Percentiles rank a stretch among this genome's conserved stretches.
These are phyloP conservation scores for Entomortierella beljakovae DNA, from an alignment of 192 early-diverging fungal species.

Conservation along the genomic window DNA sequence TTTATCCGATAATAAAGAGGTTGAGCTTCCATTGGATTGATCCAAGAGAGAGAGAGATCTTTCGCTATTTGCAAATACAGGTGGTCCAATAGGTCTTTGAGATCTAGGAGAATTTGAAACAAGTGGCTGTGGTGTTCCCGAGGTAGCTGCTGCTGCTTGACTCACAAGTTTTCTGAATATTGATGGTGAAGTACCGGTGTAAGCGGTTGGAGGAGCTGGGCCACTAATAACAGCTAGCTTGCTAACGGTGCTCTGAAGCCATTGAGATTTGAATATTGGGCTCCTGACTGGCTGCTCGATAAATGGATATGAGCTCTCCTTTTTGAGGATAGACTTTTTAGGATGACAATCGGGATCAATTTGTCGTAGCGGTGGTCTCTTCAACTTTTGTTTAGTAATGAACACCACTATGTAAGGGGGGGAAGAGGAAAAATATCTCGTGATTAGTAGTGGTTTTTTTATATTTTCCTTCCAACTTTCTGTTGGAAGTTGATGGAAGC, in stretches of 20 bases:
- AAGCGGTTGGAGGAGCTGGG: conserved; percentile 37
- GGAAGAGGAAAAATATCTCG: background rate
- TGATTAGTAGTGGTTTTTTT: background rate
- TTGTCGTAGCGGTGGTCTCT: conserved; percentile 37
- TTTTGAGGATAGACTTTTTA: conserved; percentile 47
- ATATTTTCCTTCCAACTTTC: background rate
- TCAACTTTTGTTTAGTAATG: conserved; percentile 23
- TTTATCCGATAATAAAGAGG: conserved; percentile 41
- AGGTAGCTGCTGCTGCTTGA: conserved; percentile 41
- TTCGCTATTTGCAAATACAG: conserved; percentile 34
- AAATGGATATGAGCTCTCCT: conserved; percentile 47
- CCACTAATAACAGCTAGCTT: conserved; percentile 50
- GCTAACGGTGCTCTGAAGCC: conserved; percentile 52
- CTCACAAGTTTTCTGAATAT: conserved; percentile 48
- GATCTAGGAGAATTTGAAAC: background rate
- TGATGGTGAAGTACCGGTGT: conserved; percentile 37
- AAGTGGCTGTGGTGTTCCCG: conserved; percentile 13
- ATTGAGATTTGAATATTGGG: conserved; percentile 49
- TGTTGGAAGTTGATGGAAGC: background rate
- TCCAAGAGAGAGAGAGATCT: conserved; percentile 14
- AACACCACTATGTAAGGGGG: too few relatives aligned
- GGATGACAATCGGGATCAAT: conserved; percentile 28
- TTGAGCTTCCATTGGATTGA: conserved; percentile 14
- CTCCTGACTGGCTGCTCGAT: conserved; percentile 39
- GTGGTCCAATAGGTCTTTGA: conserved; percentile 19